Conservation (phyloP, 1,139 yeast species). For the Arxiozyma heterogenica region DNA sequence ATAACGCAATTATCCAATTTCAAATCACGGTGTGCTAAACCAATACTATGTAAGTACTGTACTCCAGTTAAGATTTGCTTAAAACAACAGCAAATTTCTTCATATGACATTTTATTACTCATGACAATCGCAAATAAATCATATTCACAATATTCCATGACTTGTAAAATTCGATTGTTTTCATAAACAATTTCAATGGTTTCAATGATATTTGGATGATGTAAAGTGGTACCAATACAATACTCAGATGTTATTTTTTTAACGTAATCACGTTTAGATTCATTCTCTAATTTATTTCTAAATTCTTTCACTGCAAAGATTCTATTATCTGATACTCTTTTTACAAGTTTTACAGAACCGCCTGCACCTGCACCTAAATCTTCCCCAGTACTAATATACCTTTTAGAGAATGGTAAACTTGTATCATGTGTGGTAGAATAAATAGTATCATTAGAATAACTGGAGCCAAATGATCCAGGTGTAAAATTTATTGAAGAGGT, state of each 20-base stretch:
- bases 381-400: constrained; percentile 78
- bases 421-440: constrained; percentile 29
- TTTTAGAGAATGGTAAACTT: constrained; percentile 49
- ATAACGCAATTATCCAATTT: constrained; percentile 92
- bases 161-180: constrained; percentile 76
- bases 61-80: constrained; percentile 80
- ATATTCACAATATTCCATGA: constrained; percentile 91
- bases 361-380: constrained; percentile 95
- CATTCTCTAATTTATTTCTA: constrained; percentile 66
- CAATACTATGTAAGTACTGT: constrained; percentile 74
- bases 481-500: constrained; percentile 13
- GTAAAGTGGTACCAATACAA: constrained; percentile 85
- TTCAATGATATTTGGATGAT: constrained; percentile 83
- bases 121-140: constrained; percentile 92
- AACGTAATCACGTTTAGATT: constrained; percentile 77
- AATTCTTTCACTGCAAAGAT: constrained; percentile 91
- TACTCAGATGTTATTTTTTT: constrained; percentile 92
- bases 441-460: constrained; percentile 25
- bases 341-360: constrained; percentile 75
- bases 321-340: constrained; percentile 55
- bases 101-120: constrained; percentile 84
- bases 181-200: constrained; percentile 89
- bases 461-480: constrained; percentile 17
- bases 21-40: constrained; percentile 86
- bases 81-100: constrained; percentile 83